Evolutionary conservation across 805 yeast species (phyloP).

Genomic region (Hanseniaspora guilliermondii): DNA sequence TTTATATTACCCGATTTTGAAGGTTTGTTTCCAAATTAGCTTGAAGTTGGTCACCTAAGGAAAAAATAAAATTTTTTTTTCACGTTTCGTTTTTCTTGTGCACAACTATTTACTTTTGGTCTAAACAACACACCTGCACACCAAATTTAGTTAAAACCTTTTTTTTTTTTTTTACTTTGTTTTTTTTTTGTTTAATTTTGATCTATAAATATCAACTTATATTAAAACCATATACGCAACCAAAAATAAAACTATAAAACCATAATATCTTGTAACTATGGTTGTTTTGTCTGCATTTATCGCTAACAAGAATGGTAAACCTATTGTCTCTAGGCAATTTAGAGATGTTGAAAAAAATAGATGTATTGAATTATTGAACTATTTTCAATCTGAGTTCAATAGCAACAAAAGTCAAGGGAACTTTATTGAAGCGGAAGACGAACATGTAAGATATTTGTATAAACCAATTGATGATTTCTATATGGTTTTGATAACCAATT

Average conservation of each 20-base stretch:
- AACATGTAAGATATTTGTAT: slow-evolving; percentile 80
- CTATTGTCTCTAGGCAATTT: slow-evolving; percentile 85
- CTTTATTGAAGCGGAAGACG: slow-evolving; percentile 65
- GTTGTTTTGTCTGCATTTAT: slow-evolving; percentile 87
- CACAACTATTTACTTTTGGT: not conserved
- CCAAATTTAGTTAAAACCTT: not conserved
- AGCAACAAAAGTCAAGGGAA: slow-evolving; percentile 70
- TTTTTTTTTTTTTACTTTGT: not conserved
- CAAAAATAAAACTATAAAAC: not conserved
- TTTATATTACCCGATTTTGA: not conserved
- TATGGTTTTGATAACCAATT: slow-evolving; percentile 80
- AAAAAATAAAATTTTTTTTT: not conserved
- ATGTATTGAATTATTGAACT: slow-evolving; percentile 72
- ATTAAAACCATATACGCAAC: not conserved
- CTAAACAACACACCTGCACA: not conserved
- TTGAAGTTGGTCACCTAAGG: not conserved
- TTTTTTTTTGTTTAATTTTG: not conserved
- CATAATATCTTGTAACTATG: slow-evolving; percentile 26
- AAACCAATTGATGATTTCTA: slow-evolving; percentile 92
- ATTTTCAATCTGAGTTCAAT: slow-evolving; percentile 68
- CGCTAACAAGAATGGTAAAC: slow-evolving; percentile 86
- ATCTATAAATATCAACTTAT: not conserved
- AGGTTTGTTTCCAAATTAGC: not conserved
- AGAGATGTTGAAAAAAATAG: slow-evolving; percentile 72
- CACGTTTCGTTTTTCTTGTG: not conserved